Evolutionary conservation across 2,329 filamentous ascomycete genomes (phyloP), one percentile per base, ranked within the genome.

Genomic region (Aspergillus brunneoviolaceus): DNA sequence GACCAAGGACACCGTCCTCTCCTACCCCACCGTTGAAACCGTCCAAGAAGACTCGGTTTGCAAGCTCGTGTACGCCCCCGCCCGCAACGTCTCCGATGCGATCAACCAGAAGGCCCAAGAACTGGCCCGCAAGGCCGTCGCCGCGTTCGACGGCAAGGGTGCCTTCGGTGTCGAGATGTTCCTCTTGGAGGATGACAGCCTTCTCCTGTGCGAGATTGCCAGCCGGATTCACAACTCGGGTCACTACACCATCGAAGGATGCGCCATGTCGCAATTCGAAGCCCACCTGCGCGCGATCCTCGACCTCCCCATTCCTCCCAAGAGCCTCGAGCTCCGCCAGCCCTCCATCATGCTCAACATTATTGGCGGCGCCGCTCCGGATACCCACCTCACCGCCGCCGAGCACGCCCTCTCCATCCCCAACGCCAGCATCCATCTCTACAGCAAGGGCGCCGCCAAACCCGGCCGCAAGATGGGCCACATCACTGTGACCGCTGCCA

Each of bases 161-260:
- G 91, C 96, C 33, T 99, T 97, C 76, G 95, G 94, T 0, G 94
- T 98, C 0, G 95, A 99, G 78, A 91, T 98, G 87, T 99, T 99
- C 77, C 78, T 98, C 3, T 84, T 93, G 11, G 79, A 87, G 52
- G 87, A 95, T 68, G 86, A 87, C 79, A 79, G 74, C 60, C 82
- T 96, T 1, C 78, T 96, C 60, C 84, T 97, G 68, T 96, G 96
- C 75, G 92, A 96, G 77, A 89, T 96, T 64, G 91, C 91, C 0
- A 91, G 91, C 12, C 84, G 91, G 45, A 85, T 86, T 54, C 93
- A 97, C 78, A 97, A 97, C 79, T 96, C 91, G 0, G 95, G 95
- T 0, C 95, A 98, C 77, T 94, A 93, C 77, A 96, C 91, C 2
- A 98, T 98, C 65, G 94, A 99, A 79, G 91, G 91, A 4, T 91